A percentile compares a stretch with the other conserved stretches of the same genome.
phyloP scores from a whole-genome alignment of 495 filamentous ascomycete genomes.

The Immersiella caudata region DNA sequence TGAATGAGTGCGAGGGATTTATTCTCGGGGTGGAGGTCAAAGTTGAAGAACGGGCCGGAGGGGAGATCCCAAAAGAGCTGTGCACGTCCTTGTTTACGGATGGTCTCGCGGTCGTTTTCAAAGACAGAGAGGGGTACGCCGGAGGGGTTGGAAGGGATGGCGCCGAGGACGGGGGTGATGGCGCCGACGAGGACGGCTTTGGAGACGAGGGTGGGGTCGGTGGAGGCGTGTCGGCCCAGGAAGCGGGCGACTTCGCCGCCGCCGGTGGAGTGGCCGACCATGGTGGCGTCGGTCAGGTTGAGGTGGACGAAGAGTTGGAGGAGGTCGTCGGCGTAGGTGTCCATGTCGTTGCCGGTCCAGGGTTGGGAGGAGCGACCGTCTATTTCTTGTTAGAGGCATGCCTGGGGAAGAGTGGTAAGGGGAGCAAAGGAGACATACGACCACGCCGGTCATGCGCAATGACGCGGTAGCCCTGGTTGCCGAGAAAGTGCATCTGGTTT shows the following conservation, averaged over 20 bases:
- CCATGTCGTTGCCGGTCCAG: conserved; percentile 45
- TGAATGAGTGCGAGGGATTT: conserved; percentile 43
- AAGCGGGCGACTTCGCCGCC: conserved; percentile 46
- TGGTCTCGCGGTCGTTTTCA: conserved; percentile 41
- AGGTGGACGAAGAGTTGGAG: conserved; percentile 40
- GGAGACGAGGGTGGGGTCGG: conserved; percentile 39
- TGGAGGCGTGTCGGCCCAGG: conserved; percentile 32
- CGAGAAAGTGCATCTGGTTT: conserved; percentile 46
- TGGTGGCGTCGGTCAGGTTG: conserved; percentile 36
- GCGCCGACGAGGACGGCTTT: conserved; percentile 45
- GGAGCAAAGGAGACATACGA: conserved; percentile 6
- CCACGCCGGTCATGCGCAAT: conserved; percentile 49
- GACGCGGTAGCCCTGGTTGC: conserved; percentile 40
- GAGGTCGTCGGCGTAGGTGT: conserved; percentile 19
- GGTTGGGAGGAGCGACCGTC: conserved; percentile 46
- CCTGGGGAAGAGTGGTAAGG: not conserved
- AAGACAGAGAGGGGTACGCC: conserved; percentile 42
- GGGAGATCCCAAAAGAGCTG: conserved; percentile 48
- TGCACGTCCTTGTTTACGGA: conserved; percentile 38
- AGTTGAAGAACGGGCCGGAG: conserved; percentile 48
- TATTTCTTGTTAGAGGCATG: not conserved
- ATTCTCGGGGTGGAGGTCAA: conserved; percentile 42
- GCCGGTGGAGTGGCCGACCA: conserved; percentile 49
- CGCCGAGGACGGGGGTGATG: conserved; percentile 43
- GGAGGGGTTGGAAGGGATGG: conserved; percentile 37